These are phyloP conservation scores for Bondarzewia mesenterica DNA, from an alignment of 1,284 basidiomycete genomes.

Conservation along the genomic window DNA sequence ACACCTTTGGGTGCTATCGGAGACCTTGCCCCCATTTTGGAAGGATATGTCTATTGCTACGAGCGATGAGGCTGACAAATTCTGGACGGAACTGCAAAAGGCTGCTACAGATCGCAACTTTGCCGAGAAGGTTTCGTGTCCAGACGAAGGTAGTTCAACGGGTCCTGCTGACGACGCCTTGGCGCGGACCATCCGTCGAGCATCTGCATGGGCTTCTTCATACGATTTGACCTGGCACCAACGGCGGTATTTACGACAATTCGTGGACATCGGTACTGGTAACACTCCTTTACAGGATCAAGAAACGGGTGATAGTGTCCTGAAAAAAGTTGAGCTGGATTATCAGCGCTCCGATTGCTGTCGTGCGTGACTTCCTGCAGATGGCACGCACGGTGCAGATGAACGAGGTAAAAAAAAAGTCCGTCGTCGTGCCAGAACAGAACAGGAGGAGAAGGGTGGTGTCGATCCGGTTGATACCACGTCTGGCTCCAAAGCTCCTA, in stretches of 20 bases:
- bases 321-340: slow-evolving; percentile 40
- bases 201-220: slow-evolving; percentile 47
- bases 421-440: slow-evolving; percentile 11
- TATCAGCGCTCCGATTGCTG: slow-evolving; percentile 45
- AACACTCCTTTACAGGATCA: slow-evolving; percentile 43
- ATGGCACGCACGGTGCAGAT: slow-evolving; percentile 29
- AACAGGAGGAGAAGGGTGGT: slow-evolving; percentile 19
- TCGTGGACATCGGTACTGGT: slow-evolving; percentile 33
- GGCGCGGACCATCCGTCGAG: slow-evolving; percentile 40
- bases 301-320: slow-evolving; percentile 31
- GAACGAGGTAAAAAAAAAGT: slow-evolving; percentile 37
- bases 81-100: slow-evolving; percentile 49
- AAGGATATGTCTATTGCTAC: slow-evolving; percentile 33
- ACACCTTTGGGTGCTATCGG: slow-evolving; percentile 47
- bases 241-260: slow-evolving; percentile 49
- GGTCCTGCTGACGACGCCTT: slow-evolving; percentile 21
- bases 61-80: slow-evolving; percentile 31
- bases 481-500: slow-evolving; percentile 6
- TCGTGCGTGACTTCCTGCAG: slow-evolving; percentile 39
- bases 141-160: slow-evolving; percentile 6
- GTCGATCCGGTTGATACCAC: too few relatives aligned
- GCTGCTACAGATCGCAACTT: slow-evolving; percentile 31
- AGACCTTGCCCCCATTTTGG: slow-evolving; percentile 46
- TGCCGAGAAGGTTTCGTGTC: slow-evolving; percentile 12
- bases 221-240: slow-evolving; percentile 65